A percentile compares a stretch with the other conserved stretches of the same genome.
Evolutionary conservation across 176 grass and related monocot species (phyloP).

Genomic region (Aegilops sharonensis): DNA sequence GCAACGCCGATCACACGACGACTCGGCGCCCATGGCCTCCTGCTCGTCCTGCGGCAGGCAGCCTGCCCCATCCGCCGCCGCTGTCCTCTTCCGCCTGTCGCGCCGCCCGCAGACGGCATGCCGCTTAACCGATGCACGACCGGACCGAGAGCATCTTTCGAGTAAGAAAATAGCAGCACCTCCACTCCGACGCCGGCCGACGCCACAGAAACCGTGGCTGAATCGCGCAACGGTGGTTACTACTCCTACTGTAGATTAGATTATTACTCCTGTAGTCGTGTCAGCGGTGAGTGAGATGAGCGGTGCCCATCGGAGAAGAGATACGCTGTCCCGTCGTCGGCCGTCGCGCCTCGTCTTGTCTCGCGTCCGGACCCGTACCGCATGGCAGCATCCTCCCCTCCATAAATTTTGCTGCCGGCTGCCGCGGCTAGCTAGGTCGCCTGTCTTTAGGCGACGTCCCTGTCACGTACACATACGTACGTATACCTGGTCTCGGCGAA

Average conservation of each 20-base stretch:
- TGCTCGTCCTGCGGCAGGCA: neutral
- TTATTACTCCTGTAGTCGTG: neutral
- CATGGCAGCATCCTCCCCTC: neutral
- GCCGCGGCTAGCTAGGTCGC: too few species aligned
- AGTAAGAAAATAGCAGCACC: too few species aligned
- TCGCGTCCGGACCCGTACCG: neutral
- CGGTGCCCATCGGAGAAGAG: neutral
- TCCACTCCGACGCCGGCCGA: too few species aligned
- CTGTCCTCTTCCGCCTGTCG: neutral
- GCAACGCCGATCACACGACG: neutral
- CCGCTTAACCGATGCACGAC: too few species aligned
- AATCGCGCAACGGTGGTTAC: too few species aligned
- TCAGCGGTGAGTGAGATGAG: neutral
- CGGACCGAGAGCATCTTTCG: too few species aligned
- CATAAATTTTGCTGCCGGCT: neutral
- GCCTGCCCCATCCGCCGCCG: neutral
- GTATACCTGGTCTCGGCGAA: neutral
- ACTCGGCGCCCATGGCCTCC: neutral
- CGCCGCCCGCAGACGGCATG: too few species aligned
- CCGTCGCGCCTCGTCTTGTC: neutral
- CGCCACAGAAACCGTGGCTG: too few species aligned
- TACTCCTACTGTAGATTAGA: too few species aligned
- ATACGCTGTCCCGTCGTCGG: neutral
- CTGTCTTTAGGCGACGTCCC: neutral
- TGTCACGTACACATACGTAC: neutral